Evolutionary conservation across 1,139 yeast genomes (phyloP), one percentile per base, ranked within the genome.

Genomic region (Zhuliangozyma parablackwelliae): DNA sequence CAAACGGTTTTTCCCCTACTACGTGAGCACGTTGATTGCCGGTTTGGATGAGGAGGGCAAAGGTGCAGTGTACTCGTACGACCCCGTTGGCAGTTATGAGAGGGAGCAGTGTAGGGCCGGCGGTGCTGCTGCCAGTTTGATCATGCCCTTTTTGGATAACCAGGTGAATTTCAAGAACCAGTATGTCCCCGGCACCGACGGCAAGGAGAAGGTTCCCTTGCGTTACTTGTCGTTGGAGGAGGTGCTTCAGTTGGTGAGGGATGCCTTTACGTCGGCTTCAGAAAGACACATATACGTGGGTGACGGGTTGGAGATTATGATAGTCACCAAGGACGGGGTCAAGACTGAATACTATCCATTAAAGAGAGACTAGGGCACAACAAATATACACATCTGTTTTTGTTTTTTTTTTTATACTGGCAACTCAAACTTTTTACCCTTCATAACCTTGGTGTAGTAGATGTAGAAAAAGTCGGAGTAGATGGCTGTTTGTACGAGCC

Each of bases 281-380:
- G 98, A 92, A 66, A 85, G 98, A 72, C 97, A 94, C 61, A 92
- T 92, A 51, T 95, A 90, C 53, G 97, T 92, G 37, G 98, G 98
- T 68, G 98, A 92, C 66, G 95, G 94, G 7, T 75, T 92, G 48
- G 96, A 92, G 63, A 82, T 92, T 38, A 68, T 84, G 50, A 85
- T 92, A 52, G 92, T 92, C 38, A 88, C 97, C 11, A 90, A 89
- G 59, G 96, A 89, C 24, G 98, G 98, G 37, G 87, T 88, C 35
- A 77, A 82, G 63, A 81, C 77, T 35, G 95, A 88, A 58, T 83
- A 78, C 62, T 84, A 67, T 59, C 95, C 95, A 45, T 74, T 92
- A 60, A 89, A 92, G 78, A 80, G 86, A 57, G 98, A 92, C 72
- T 92, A 69, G 40, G 40, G 7, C 32, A 21, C 10, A 16, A 10